Evolutionary conservation across 2,329 filamentous ascomycete species (phyloP).

Genomic region (Phialophora expanda): DNA sequence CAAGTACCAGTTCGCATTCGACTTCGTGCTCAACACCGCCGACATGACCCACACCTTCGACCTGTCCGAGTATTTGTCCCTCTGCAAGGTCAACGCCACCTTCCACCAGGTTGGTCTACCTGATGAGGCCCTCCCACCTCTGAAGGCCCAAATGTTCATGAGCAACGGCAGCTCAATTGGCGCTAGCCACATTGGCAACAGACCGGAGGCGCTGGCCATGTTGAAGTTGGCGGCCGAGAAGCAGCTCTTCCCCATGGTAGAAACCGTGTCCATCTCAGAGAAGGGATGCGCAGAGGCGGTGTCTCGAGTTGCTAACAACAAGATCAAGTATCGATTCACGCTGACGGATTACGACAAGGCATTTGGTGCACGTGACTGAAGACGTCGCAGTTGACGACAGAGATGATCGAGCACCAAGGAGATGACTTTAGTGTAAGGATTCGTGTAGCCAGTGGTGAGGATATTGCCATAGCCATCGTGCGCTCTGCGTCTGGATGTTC

Average conservation of each 20-base stretch:
- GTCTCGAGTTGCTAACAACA: constrained; percentile 70
- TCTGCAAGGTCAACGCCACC: constrained; percentile 59
- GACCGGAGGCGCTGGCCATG: constrained; percentile 74
- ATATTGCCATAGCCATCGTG: background rate
- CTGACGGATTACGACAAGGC: constrained; percentile 66
- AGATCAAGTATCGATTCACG: constrained; percentile 74
- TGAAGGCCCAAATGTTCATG: constrained; percentile 76
- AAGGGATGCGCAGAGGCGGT: constrained; percentile 72
- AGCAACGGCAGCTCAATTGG: constrained; percentile 74
- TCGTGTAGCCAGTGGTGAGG: background rate
- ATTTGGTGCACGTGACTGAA: constrained; percentile 55
- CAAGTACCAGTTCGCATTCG: constrained; percentile 60
- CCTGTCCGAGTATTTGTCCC: constrained; percentile 58
- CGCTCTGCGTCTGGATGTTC: background rate
- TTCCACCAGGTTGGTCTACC: constrained; percentile 66
- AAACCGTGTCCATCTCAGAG: constrained; percentile 73
- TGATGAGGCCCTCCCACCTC: constrained; percentile 69
- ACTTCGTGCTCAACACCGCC: constrained; percentile 75
- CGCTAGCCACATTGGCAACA: constrained; percentile 71
- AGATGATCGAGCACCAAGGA: background rate
- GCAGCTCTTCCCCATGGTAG: constrained; percentile 70
- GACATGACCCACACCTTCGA: constrained; percentile 73
- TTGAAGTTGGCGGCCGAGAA: constrained; percentile 72
- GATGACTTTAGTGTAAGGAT: background rate
- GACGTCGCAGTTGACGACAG: background rate